Base-by-base conservation (phyloP, 495 filamentous ascomycete species). In the Lasiosphaeria ovina region DNA sequence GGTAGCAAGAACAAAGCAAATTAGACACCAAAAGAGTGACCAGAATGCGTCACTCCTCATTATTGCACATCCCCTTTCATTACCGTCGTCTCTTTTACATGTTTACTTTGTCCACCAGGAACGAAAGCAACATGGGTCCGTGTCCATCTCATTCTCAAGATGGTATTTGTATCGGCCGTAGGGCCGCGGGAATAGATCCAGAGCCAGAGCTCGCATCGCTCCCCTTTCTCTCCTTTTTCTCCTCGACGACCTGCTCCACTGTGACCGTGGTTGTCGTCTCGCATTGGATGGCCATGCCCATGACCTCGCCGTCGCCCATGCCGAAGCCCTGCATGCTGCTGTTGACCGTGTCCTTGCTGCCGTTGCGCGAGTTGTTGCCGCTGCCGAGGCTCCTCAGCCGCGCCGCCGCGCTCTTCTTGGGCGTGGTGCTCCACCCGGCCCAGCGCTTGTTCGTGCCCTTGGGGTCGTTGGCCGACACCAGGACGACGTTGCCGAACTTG, bases 261-360 rank as follows among this genome's bases (percentile, higher is more conserved):
- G 72, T 70, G 8, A 79, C 75, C 12, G 55, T 74, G 33, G 76
- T 78, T 3, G 76, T 72, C 7, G 71, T 72, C 62, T 79, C 76
- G 68, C 74, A 72, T 65, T 79, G 75, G 35, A 78, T 79, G 2
- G 73, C 75, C 42, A 69, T 69, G 9, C 66, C 65, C 44, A 67
- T 63, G 32, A 70, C 63, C 65, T 71, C 45, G 33, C 59, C 54
- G 47, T 52, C 48, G 38, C 62, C 54, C 63, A 67, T 66, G 1
- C 66, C 67, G 50, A 70, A 68, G 12, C 72, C 66, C 45, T 69
- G 66, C 31, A 77, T 60, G 11, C 24, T 70, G 63, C 63, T 72
- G 61, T 47, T 35, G 6, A 66, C 16, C 24, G 60, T 63, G 35
- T 61, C 64, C 53, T 58, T 60, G 54, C 72, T 75, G 14, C 58